phyloP scores from a whole-genome alignment of 331 rosid species.

The Stylosanthes scabra region DNA sequence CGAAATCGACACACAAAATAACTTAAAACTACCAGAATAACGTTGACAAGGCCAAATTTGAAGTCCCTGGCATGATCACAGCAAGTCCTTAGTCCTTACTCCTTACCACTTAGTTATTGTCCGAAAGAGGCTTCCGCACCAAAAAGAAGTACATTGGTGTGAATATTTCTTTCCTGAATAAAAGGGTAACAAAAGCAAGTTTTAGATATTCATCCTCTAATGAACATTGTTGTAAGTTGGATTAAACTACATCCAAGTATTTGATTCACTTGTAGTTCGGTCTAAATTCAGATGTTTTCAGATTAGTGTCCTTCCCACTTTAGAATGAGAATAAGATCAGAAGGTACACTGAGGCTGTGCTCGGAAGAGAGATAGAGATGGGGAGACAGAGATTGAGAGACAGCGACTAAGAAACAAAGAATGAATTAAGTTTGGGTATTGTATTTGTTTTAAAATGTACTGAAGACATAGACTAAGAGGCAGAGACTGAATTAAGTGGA shows the following conservation, averaged over 20 bases:
- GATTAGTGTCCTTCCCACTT: not conserved
- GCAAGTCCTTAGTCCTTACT: conserved; percentile 13
- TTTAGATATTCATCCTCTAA: not conserved
- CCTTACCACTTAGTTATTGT: conserved; percentile 34
- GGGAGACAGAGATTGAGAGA: no score
- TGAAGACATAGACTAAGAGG: no score
- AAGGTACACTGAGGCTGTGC: no score
- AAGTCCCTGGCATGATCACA: conserved; percentile 12
- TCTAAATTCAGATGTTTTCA: not conserved
- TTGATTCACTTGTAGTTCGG: not conserved
- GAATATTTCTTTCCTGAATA: conserved; percentile 66
- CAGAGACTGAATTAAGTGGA: no score
- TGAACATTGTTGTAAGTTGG: not conserved
- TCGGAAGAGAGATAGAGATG: no score
- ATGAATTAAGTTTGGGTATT: no score
- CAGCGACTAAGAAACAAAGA: no score
- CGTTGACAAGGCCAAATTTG: conserved; percentile 19
- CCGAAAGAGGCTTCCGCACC: conserved; percentile 59
- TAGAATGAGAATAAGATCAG: no score
- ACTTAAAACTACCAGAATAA: conserved; percentile 27
- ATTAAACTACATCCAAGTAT: not conserved
- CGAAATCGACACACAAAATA: conserved; percentile 40
- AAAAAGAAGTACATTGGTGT: conserved; percentile 70
- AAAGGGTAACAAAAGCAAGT: conserved; percentile 22
- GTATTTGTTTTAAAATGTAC: no score